phyloP scores from a whole-genome alignment of 129 eudicot species.

The Ambrosia artemisiifolia region DNA sequence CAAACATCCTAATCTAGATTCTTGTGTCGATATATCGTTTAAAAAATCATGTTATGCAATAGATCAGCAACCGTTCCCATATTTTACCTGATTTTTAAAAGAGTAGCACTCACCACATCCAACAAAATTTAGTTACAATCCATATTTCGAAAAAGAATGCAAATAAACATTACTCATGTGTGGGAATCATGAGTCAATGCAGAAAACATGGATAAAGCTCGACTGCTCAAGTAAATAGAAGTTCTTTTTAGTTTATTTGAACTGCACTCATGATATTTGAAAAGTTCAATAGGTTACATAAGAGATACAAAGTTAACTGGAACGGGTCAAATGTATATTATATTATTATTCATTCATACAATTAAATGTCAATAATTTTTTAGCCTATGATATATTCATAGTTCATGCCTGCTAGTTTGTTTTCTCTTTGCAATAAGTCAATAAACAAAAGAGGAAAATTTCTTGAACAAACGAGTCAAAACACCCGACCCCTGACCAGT shows the following conservation, averaged over 20 bases:
- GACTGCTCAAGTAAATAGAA: background rate
- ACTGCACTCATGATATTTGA: background rate
- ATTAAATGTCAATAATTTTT: background rate
- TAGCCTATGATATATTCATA: background rate
- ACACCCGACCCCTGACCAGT: background rate
- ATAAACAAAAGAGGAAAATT: background rate
- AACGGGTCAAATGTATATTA: background rate
- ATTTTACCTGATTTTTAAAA: background rate
- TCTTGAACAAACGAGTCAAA: background rate
- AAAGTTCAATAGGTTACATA: background rate
- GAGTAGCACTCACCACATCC: background rate
- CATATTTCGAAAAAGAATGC: background rate
- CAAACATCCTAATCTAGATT: background rate
- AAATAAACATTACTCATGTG: background rate
- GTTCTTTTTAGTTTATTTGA: background rate
- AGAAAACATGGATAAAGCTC: background rate
- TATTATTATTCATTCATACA: background rate
- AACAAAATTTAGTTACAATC: background rate
- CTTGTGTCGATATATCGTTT: background rate
- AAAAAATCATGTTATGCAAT: background rate
- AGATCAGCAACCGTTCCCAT: background rate
- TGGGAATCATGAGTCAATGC: background rate
- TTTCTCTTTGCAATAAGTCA: background rate
- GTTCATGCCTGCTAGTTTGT: background rate
- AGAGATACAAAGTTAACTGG: background rate